Base-by-base conservation (phyloP, 495 filamentous ascomycete genomes). In the Aspergillus sclerotioniger region DNA sequence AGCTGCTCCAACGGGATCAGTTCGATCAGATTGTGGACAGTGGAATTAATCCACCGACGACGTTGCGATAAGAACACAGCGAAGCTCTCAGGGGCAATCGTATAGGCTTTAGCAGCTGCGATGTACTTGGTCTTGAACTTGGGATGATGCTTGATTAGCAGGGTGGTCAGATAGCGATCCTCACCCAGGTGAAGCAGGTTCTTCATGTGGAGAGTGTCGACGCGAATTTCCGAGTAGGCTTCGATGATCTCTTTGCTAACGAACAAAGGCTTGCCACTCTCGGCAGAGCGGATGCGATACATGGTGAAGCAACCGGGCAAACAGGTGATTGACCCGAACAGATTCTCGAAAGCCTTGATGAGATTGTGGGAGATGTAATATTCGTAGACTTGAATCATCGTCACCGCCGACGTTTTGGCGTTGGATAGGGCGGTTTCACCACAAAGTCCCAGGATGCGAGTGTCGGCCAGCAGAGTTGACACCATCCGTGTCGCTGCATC, bases 331-430 rank as follows among this genome's bases (percentile, higher is more conserved):
- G 90, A 95, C 43, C 94, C 94, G 71, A 98, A 98, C 61, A 98
- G 82, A 74, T 88, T 92, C 71, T 98, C 94, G 69, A 98, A 98
- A n/a, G 94, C 95, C 75, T 98, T 98, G 66, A 89, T 87, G 64
- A 98, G 79, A 70, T 98, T 95, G 80, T 98, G 94, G 53, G 95
- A 98, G 60, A 98, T 98, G 76, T 92, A 98, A 80, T 98, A 96
- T 75, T 98, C 94, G 80, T 98, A 98, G 16, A 98, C 94, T 73
- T 98, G 94, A 60, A 99, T 98, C 92, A 98, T 98, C 32, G 94
- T 99, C 58, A 94, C 82, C 62, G 92, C 90, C 13, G 92, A 96
- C 15, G 89, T 82, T 72, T 96, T 96, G 51, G 91, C 90, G 67
- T 99, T 99, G 50, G 88, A 90, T 25, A 99, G 79, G 9, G 88